phyloP scores from a whole-genome alignment of 768 basidiomycete species.

The Mrakia blollopis region DNA sequence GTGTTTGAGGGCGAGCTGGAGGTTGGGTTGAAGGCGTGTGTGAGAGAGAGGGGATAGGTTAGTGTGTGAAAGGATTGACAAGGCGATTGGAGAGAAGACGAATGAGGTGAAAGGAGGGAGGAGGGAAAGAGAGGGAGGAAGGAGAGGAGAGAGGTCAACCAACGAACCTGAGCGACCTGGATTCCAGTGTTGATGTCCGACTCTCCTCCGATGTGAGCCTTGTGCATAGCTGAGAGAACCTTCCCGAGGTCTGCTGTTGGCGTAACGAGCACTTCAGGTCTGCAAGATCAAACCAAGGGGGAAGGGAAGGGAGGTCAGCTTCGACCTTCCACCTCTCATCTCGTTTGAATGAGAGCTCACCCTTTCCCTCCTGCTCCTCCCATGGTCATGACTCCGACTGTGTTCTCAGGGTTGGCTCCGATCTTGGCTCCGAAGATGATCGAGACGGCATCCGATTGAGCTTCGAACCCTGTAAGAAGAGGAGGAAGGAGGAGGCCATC shows the following conservation, averaged over 20 bases:
- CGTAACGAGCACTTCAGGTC: constrained; percentile 88
- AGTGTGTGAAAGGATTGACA: background rate
- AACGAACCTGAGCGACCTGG: constrained; percentile 67
- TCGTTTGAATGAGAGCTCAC: constrained; percentile 50
- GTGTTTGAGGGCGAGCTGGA: constrained; percentile 81
- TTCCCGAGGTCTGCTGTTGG: constrained; percentile 93
- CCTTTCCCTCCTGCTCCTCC: constrained; percentile 66
- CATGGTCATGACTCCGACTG: constrained; percentile 97
- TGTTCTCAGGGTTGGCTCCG: constrained; percentile 94
- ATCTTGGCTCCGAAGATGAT: constrained; percentile 88
- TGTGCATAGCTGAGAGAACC: constrained; percentile 73
- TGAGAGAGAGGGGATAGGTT: too few relatives aligned
- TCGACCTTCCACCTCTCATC: background rate
- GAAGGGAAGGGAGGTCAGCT: background rate
- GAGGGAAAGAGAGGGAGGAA: background rate
- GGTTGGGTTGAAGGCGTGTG: background rate
- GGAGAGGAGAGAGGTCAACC: background rate
- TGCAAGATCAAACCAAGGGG: constrained; percentile 46
- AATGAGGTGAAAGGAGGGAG: background rate
- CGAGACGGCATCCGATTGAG: constrained; percentile 86
- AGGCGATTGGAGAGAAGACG: background rate
- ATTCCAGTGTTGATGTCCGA: constrained; percentile 87
- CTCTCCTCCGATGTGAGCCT: constrained; percentile 68
- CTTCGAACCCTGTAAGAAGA: constrained; percentile 60
- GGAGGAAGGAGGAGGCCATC: background rate